Base-by-base conservation (phyloP, 331 rosid genomes). In the Dryas integrifolia region DNA sequence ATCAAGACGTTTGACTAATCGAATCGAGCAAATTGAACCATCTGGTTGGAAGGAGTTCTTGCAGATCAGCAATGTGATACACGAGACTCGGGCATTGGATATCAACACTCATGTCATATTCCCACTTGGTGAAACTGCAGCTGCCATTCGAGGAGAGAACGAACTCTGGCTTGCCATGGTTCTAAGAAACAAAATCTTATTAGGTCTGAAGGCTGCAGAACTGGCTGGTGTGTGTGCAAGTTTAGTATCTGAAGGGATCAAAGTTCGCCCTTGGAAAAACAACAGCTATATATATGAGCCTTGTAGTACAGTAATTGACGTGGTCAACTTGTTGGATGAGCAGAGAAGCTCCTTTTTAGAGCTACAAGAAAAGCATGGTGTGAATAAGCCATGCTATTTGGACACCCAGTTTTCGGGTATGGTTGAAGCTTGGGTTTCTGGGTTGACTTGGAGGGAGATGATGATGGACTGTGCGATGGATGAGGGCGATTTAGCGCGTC, bases 381-480 rank as follows among this genome's bases (percentile, higher is more conserved):
- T 94, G 15, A 61, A 60, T 10, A 89, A 88, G 62, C 69, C 85
- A 43, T 89, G 96, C 79, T 68, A 84, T 82, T 82, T 94, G 86
- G 97, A 94, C 79, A 85, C 80, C 76, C 98, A 94, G 60, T 94
- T 94, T 85, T 82, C 90, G 67, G 98, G 98, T 5, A 94, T 91
- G 98, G 97, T 91, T 69, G 98, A 94, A 73, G 98, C 98, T 8
- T 94, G 98, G 98, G 98, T 96, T 70, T 94, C 97, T 69, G 97
- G 98, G 77, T 77, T 91, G 76, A 91, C 96, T 12, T 94, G 98
- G 98, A 88, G 85, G 75, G 98, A 94, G 70, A 84, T 94, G 58
- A 94, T 94, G 98, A 91, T 89, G 98, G 98, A 94, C 21, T 91
- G 98, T 76, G 98, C 98, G 4, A 91, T 94, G 97, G 98, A 94